A percentile compares a stretch with the other conserved stretches of the same genome.
Evolutionary conservation across 108 stramenopile genomes (phyloP).

Genomic region (Cylindrotheca closterium): DNA sequence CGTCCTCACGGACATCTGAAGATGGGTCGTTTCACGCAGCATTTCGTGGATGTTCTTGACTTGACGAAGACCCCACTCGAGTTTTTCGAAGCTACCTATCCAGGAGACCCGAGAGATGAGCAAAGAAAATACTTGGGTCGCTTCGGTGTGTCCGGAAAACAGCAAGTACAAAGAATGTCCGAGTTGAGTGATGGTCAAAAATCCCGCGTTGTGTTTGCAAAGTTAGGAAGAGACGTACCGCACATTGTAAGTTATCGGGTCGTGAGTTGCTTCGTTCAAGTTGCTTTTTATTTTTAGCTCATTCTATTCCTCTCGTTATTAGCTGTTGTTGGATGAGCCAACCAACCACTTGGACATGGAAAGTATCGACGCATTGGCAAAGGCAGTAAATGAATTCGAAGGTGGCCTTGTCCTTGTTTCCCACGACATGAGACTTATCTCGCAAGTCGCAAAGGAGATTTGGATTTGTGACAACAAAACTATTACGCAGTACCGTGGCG

Average conservation of each 20-base stretch:
- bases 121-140: slow-evolving; percentile 93
- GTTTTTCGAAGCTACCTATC: slow-evolving; percentile 88
- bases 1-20: slow-evolving; percentile 96
- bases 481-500: slow-evolving; percentile 83
- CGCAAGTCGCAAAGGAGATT: slow-evolving; percentile 96
- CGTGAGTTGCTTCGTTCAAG: background rate
- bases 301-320: background rate
- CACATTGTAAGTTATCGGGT: slow-evolving; percentile 64
- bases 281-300: background rate
- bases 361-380: slow-evolving; percentile 95
- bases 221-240: slow-evolving; percentile 93
- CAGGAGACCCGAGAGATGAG: slow-evolving; percentile 76
- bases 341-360: slow-evolving; percentile 92
- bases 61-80: slow-evolving; percentile 93
- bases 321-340: slow-evolving; percentile 43
- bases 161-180: slow-evolving; percentile 90
- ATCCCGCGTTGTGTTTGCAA: slow-evolving; percentile 94
- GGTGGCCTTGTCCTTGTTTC: slow-evolving; percentile 96
- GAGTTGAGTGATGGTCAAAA: slow-evolving; percentile 97
- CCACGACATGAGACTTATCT: slow-evolving; percentile 99
- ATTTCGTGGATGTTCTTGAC: slow-evolving; percentile 98
- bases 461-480: slow-evolving; percentile 97
- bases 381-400: slow-evolving; percentile 95
- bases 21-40: slow-evolving; percentile 96
- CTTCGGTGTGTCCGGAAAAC: slow-evolving; percentile 94